Base-by-base conservation (phyloP, 345 rosid genomes). In the Noccaea bulbosa region DNA sequence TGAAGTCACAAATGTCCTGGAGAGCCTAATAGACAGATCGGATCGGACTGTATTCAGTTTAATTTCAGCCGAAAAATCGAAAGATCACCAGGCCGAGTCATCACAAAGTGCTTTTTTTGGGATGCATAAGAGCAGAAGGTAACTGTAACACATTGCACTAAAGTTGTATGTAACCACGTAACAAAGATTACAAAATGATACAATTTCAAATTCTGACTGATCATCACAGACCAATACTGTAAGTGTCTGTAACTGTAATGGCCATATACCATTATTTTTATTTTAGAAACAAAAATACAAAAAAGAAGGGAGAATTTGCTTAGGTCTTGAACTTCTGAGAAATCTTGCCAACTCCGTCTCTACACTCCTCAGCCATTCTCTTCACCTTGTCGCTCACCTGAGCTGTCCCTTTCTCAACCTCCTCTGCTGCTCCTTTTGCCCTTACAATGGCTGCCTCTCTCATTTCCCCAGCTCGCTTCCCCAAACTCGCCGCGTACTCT, bases 341-440 rank as follows among this genome's bases (percentile, higher is more conserved):
- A 54, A 77, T 59, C 65, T 77, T 77, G 50, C 77, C 80, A 66
- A 77, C 77, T 27, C 73, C 80, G 27, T 71, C 80, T 66, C 77
- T 77, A 58, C 80, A 77, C 22, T 77, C 80, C 17, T 72, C 80
- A 44, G 73, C 80, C 46, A 77, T 22, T 77, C 77, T 71, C 83
- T 76, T 84, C 47, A 91, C 54, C 40, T 81, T 76, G 3, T 58
- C 79, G 38, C 79, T 67, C 40, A 89, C n/a, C 16, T 67, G 88
- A 9, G 44, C 82, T 0, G 89, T 68, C 57, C 79, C 81, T 62
- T 84, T 84, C 81, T 79, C 89, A 78, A 91, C 69, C 71, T 81
- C 87, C 57, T 77, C 76, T 2, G 83, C 62, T 30, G 89, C 87
- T 79, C 76, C 90, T 62, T 76, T 71, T 3, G 80, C 78, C 48